Evolutionary conservation across 1,284 basidiomycete genomes (phyloP).

Genomic region (Pseudozyma thailandica): DNA sequence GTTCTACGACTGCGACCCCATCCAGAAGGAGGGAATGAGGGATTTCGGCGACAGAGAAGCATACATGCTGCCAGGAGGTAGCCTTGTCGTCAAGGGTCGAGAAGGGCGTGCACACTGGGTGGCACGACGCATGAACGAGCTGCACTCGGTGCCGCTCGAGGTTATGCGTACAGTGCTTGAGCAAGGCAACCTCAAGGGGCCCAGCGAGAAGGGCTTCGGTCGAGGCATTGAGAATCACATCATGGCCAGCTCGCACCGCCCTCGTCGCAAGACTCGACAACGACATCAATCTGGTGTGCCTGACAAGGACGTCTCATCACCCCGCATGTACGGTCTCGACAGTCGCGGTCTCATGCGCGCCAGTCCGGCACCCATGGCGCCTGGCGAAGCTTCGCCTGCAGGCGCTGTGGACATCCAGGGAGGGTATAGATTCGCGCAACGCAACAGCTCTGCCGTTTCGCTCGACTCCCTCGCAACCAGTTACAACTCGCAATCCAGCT

Average conservation of each 20-base stretch:
- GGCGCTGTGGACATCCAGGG: slow-evolving; percentile 20
- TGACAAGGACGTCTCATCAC: slow-evolving; percentile 27
- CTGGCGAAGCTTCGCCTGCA: slow-evolving; percentile 25
- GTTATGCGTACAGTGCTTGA: slow-evolving; percentile 65
- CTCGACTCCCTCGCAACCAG: slow-evolving; percentile 66
- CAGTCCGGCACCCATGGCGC: slow-evolving; percentile 49
- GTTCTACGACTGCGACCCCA: slow-evolving; percentile 64
- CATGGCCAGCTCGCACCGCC: slow-evolving; percentile 63
- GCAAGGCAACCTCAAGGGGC: slow-evolving; percentile 61
- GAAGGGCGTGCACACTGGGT: slow-evolving; percentile 65
- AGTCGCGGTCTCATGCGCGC: slow-evolving; percentile 39
- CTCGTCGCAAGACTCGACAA: slow-evolving; percentile 40
- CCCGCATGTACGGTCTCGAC: slow-evolving; percentile 29
- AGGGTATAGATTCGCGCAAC: slow-evolving; percentile 30
- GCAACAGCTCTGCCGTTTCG: slow-evolving; percentile 61
- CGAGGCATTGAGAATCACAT: slow-evolving; percentile 66
- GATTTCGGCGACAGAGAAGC: slow-evolving; percentile 57
- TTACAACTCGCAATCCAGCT: slow-evolving; percentile 61
- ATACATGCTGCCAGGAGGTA: slow-evolving; percentile 41
- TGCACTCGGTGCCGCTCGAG: slow-evolving; percentile 67
- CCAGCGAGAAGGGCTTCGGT: slow-evolving; percentile 61
- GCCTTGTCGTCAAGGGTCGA: slow-evolving; percentile 44
- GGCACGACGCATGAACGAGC: slow-evolving; percentile 65
- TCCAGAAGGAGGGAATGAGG: slow-evolving; percentile 60
- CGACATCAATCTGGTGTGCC: slow-evolving; percentile 15